phyloP scores from a whole-genome alignment of 2,329 filamentous ascomycete species.

The Drechslerella dactyloides region DNA sequence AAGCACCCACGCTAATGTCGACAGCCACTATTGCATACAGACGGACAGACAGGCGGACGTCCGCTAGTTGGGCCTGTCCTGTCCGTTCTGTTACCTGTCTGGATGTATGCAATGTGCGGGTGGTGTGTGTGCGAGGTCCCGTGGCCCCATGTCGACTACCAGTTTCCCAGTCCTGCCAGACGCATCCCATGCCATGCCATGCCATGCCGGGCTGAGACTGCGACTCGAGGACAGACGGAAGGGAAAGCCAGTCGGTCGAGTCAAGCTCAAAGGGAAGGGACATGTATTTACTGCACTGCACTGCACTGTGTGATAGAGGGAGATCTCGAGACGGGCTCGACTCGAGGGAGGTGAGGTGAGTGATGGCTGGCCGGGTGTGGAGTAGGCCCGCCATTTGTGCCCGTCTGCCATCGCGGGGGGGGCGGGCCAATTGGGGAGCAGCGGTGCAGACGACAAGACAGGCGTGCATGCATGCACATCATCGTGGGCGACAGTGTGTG shows the following conservation, averaged over 20 bases:
- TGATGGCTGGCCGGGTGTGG: neutral
- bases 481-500: conserved; percentile 49
- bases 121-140: neutral
- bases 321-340: too few species aligned
- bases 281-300: too few species aligned
- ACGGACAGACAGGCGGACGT: too few species aligned
- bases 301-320: too few species aligned
- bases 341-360: neutral
- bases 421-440: neutral
- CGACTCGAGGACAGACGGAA: neutral
- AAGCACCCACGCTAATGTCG: neutral
- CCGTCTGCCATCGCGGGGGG: conserved; percentile 20
- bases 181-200: too few species aligned
- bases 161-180: conserved; percentile 6
- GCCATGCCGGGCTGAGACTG: conserved; percentile 1
- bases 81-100: too few species aligned
- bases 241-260: neutral
- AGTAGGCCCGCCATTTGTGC: conserved; percentile 10
- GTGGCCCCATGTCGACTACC: conserved; percentile 4
- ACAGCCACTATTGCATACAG: neutral
- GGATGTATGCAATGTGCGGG: neutral
- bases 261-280: neutral
- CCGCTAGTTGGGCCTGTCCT: too few species aligned
- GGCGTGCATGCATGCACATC: conserved; percentile 32
- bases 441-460: conserved; percentile 9